Percentiles rank a stretch among this genome's conserved stretches.
Conservation (phyloP, 2,329 filamentous ascomycete genomes). For the Metarhizium anisopliae region DNA sequence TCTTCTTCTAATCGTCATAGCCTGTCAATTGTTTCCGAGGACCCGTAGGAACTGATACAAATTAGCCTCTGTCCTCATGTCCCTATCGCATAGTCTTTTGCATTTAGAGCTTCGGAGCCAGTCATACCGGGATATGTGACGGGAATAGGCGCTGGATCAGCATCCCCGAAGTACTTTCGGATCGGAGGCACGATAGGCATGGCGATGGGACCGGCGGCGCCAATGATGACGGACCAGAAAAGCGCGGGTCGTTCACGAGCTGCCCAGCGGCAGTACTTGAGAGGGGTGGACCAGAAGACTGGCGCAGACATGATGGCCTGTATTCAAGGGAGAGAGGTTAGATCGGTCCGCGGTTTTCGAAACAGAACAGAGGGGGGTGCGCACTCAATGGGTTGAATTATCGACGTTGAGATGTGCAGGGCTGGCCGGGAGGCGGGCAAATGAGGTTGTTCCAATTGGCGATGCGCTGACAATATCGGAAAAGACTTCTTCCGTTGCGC, state of each 20-base stretch:
- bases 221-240: constrained; percentile 79
- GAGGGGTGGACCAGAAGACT: constrained; percentile 77
- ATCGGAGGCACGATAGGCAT: constrained; percentile 67
- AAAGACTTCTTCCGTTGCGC: constrained; percentile 1
- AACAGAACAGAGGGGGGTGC: not conserved
- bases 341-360: not conserved
- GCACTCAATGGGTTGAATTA: not conserved
- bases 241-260: constrained; percentile 80
- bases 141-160: constrained; percentile 63
- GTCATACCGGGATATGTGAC: constrained; percentile 84
- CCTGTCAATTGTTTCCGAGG: constrained; percentile 51
- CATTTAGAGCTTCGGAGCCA: not conserved
- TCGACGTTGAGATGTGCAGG: not conserved
- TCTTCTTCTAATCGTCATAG: constrained; percentile 45
- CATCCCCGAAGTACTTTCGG: constrained; percentile 63
- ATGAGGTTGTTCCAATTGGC: not conserved
- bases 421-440: not conserved
- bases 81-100: not conserved
- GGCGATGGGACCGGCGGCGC: constrained; percentile 60
- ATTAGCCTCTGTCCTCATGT: constrained; percentile 2
- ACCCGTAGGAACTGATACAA: constrained; percentile 41
- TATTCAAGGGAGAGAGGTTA: not conserved
- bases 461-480: not conserved
- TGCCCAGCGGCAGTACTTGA: constrained; percentile 83
- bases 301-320: constrained; percentile 48